A percentile compares a stretch with the other conserved stretches of the same genome.
phyloP scores from a whole-genome alignment of 2,329 filamentous ascomycete genomes.

The Dactylonectria estremocensis region DNA sequence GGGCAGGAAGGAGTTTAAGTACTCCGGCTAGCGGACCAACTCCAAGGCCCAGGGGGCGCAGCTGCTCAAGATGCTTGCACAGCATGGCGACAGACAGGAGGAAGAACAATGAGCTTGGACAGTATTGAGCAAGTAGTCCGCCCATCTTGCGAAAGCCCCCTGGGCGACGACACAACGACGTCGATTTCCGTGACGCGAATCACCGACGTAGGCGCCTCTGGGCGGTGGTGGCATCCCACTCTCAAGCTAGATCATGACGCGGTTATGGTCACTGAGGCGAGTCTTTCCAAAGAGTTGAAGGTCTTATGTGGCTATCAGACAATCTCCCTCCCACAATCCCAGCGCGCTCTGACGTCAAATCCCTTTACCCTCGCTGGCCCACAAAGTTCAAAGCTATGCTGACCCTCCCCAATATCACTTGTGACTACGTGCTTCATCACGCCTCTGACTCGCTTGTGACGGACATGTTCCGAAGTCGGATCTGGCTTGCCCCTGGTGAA shows the following conservation, averaged over 20 bases:
- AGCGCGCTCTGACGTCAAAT: neutral
- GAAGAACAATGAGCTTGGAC: neutral
- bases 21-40: neutral
- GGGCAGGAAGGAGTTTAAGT: neutral
- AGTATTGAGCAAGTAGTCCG: constrained; percentile 1
- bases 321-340: neutral
- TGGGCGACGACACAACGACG: neutral
- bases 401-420: neutral
- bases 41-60: neutral
- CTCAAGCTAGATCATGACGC: no score
- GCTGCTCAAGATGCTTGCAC: neutral
- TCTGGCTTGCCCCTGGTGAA: neutral
- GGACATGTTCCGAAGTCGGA: neutral
- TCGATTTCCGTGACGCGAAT: no score
- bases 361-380: neutral
- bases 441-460: neutral
- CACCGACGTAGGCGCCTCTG: no score
- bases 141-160: neutral
- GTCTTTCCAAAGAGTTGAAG: neutral
- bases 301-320: neutral
- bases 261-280: neutral
- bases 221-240: no score
- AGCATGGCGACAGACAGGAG: neutral
- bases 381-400: neutral
- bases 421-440: neutral